Evolutionary conservation across 2,329 filamentous ascomycete species (phyloP), one percentile per base, ranked within the genome.

Genomic region (Fusarium nygamai): DNA sequence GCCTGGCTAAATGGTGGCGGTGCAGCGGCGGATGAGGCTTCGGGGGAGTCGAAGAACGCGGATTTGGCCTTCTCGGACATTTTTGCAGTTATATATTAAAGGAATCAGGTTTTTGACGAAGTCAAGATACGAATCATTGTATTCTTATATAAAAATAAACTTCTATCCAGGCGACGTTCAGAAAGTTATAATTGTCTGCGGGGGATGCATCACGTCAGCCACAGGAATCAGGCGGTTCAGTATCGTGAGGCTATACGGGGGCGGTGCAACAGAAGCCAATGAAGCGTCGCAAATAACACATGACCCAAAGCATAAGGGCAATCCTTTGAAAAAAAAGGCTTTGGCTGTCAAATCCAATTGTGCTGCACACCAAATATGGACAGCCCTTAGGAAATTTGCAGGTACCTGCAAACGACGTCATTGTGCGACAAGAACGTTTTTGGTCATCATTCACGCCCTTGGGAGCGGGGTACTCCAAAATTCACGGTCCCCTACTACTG

Each of bases 391-490:
- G 12, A 24, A 44, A 12, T 14, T 16, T 22, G 38, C n/a, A 13
- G 6, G 8, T 8, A 16, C 12, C 17, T 3, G 14, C 7, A 22
- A 17, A 6, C 58, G 24, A 63, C 47, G 33, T 47, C 46, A 65
- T 63, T 22, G 13, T 12, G 22, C 31, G 33, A 14, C 22, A 6
- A 33, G 22, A 54, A 4, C 34, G 19, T 8, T 13, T 20, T 13
- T 24, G 38, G 59, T 29, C 1, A 38, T 59, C 66, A 70, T 65
- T 47, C 29, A 46, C 66, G 67, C 67, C 67, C 60, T 70, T 70
- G 11, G 24, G 29, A 13, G 66, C 60, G 67, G 67, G 67, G 67
- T 66, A 70, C 39, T 14, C 13, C 29, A 50, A 43, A 34, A n/a
- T 47, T 64, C 59, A 61, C 47, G 36, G n/a, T 56, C 22, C 17